A percentile compares a stretch with the other conserved stretches of the same genome.
phyloP scores from a whole-genome alignment of 305 asterid species.

The Galium porrigens region DNA sequence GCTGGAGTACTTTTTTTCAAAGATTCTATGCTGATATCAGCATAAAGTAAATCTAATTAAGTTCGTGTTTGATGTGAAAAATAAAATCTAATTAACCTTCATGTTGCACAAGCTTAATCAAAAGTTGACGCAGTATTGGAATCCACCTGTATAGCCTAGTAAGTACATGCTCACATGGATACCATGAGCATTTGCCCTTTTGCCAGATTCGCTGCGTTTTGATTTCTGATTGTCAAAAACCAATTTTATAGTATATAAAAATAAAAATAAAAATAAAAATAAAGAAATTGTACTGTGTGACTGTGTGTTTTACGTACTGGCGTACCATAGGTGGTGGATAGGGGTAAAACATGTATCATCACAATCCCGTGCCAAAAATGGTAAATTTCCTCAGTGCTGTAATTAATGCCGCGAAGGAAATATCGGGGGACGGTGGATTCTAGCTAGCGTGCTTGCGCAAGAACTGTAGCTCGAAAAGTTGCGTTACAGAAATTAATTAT shows the following conservation, averaged over 20 bases:
- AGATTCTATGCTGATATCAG: neutral
- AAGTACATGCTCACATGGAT: constrained; percentile 10
- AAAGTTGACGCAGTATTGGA: constrained; percentile 4
- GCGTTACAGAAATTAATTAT: neutral
- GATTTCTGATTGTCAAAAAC: neutral
- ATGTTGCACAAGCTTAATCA: neutral
- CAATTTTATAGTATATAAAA: too few relatives aligned
- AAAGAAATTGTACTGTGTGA: neutral
- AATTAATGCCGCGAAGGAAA: neutral
- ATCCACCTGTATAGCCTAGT: constrained; percentile 5
- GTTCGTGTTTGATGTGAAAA: too few relatives aligned
- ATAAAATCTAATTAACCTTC: neutral
- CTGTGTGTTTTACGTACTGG: neutral
- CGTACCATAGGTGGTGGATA: neutral
- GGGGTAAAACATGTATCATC: neutral
- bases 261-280: too few relatives aligned
- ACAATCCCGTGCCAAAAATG: neutral
- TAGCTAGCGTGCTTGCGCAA: constrained; percentile 1
- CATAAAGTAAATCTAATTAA: neutral
- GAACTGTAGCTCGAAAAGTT: neutral
- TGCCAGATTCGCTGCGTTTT: neutral
- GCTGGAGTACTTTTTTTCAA: neutral
- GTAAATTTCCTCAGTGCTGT: neutral
- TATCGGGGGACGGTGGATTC: constrained; percentile 1
- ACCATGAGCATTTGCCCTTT: neutral